Evolutionary conservation across 2,329 filamentous ascomycete species (phyloP), one percentile per base, ranked within the genome.

Genomic region (Trichothecium sympodiale): DNA sequence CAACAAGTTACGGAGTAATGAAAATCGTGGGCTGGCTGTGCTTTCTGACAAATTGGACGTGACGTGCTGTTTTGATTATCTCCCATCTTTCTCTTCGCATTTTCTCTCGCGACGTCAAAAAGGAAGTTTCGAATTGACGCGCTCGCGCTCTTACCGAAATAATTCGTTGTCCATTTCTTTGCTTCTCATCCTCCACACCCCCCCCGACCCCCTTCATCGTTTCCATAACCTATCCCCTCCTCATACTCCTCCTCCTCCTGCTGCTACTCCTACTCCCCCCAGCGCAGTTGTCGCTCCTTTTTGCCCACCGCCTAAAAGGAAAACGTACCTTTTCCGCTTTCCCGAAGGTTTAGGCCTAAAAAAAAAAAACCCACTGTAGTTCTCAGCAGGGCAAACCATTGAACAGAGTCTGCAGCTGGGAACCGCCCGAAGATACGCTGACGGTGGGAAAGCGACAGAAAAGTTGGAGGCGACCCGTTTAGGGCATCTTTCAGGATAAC

Each of bases 51-150:
- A 31, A 34, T 40, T 31, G 36, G 33, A 33, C 25, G n/a, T 34
- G 14, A 37, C 27, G 37, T 34, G 35, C 36, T 38, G 33, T 33
- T 38, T 40, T 41, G 25, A 15, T 30, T 25, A 6, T 6, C 33
- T 37, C 36, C 35, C 18, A 18, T 30, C 31, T 38, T 29, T 36
- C 35, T 33, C 29, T 32, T 39, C 35, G 20, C 35, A 17, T 32
- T 38, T 38, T 38, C 29, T 39, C 34, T 27, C 28, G 16, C 31
- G 17, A 6, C 20, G 20, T n/a, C n/a, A n/a, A n/a, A n/a, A 14
- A 6, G n/a, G 8, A 13, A 20, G 25, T 34, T 29, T 31, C 17
- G 36, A 23, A 16, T 38, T 31, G 29, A n/a, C n/a, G 20, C 20
- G 20, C 20, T 10, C 20, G 20, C 20, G 20, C n/a, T 25, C 20